Conservation (phyloP, 2,329 filamentous ascomycete genomes). For the Thielaviopsis musarum region DNA sequence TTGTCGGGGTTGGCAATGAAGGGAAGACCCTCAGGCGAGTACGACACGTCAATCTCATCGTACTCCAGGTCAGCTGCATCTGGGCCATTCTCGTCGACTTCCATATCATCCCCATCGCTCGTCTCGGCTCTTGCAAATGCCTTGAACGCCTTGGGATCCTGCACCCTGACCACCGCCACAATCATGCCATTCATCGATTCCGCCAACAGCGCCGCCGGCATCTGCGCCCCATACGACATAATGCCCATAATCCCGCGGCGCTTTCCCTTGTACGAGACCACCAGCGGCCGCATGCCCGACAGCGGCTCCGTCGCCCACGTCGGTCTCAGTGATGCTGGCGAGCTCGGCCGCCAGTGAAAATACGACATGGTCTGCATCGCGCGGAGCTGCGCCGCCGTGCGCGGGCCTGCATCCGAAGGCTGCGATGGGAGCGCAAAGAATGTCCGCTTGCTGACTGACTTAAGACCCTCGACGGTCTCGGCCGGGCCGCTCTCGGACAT, state of each 20-base stretch:
- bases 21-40: constrained; percentile 39
- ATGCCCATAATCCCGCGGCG: constrained; percentile 44
- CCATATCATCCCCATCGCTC: constrained; percentile 13
- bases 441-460: constrained; percentile 23
- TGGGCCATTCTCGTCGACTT: constrained; percentile 10
- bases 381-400: constrained; percentile 48
- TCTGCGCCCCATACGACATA: constrained; percentile 49
- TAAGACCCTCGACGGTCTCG: constrained; percentile 38
- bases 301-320: constrained; percentile 40
- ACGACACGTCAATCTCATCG: constrained; percentile 16
- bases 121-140: constrained; percentile 10
- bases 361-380: constrained; percentile 70
- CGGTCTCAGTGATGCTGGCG: constrained; percentile 8
- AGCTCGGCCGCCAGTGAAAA: constrained; percentile 35
- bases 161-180: constrained; percentile 47
- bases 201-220: constrained; percentile 37
- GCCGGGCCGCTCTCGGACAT: constrained; percentile 47
- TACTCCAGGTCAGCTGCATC: background rate
- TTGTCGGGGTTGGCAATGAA: constrained; percentile 39
- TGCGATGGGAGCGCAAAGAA: constrained; percentile 43
- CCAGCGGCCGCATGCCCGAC: constrained; percentile 39
- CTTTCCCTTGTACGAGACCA: constrained; percentile 39
- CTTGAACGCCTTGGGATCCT: constrained; percentile 34
- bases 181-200: constrained; percentile 56
- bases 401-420: constrained; percentile 33